These are phyloP conservation scores for Gynostemma pentaphyllum DNA, from an alignment of 306 rosid genomes.

Conservation along the genomic window DNA sequence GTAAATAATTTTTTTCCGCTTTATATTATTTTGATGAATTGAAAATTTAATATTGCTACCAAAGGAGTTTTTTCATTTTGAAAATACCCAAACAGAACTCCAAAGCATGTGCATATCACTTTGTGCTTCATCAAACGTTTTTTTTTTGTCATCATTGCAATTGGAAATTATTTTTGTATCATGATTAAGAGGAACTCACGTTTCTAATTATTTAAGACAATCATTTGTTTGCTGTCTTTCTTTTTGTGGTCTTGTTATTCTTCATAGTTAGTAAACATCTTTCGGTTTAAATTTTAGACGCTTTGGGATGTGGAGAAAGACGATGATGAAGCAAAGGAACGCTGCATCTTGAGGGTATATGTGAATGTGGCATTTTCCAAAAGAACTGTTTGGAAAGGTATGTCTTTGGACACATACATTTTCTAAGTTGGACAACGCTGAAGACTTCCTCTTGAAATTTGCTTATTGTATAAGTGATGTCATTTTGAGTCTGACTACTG, in stretches of 20 bases:
- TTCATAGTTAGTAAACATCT: background rate
- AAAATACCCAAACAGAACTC: background rate
- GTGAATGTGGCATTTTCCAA: constrained; percentile 71
- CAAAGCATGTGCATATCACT: background rate
- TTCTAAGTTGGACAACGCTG: no score
- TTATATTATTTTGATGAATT: background rate
- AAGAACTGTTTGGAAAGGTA: constrained; percentile 82
- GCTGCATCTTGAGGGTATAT: constrained; percentile 53
- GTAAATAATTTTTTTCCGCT: no score
- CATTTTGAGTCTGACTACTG: background rate
- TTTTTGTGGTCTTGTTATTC: background rate
- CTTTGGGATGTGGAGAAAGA: constrained; percentile 65
- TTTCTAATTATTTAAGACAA: background rate
- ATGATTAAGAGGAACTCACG: background rate
- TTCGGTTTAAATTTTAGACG: constrained; percentile 27
- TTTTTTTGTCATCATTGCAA: background rate
- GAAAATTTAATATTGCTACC: background rate
- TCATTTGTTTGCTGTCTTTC: background rate
- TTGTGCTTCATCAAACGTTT: background rate
- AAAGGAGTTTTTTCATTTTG: background rate
- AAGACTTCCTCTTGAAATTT: no score
- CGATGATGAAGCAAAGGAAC: constrained; percentile 37
- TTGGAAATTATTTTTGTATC: background rate
- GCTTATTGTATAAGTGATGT: background rate
- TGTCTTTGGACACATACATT: constrained; percentile 10